phyloP scores from a whole-genome alignment of 208 protist species.

The Crithidia mellificae region DNA sequence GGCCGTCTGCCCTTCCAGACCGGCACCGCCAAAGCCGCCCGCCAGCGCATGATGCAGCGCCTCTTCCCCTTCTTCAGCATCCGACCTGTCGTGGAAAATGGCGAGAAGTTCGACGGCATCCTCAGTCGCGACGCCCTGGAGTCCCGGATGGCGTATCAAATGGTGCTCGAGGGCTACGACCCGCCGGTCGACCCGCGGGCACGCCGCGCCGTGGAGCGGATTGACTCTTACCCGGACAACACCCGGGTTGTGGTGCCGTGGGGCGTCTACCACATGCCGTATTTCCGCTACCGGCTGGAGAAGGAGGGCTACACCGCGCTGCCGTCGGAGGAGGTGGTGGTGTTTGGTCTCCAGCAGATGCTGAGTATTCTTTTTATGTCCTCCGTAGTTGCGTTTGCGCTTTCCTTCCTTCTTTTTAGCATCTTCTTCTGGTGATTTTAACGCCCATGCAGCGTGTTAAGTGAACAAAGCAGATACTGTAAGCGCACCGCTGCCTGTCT shows the following conservation, averaged over 20 bases:
- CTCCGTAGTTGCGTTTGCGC: constrained; percentile 35
- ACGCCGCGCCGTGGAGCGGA: constrained; percentile 73
- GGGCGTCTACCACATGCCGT: constrained; percentile 86
- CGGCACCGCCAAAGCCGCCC: constrained; percentile 38
- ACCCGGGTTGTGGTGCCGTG: constrained; percentile 68
- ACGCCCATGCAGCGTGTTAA: no score
- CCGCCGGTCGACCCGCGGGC: constrained; percentile 82
- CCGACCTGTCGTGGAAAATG: constrained; percentile 52
- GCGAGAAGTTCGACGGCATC: constrained; percentile 81
- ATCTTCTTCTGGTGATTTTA: constrained; percentile 34
- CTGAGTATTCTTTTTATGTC: constrained; percentile 39
- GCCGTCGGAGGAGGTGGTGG: constrained; percentile 59
- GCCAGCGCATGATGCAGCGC: constrained; percentile 46
- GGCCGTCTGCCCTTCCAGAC: constrained; percentile 72
- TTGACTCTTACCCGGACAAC: constrained; percentile 69
- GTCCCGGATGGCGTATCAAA: constrained; percentile 87
- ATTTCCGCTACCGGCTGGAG: constrained; percentile 75
- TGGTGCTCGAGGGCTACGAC: constrained; percentile 67
- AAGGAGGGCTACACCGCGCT: constrained; percentile 61
- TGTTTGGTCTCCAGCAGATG: constrained; percentile 64
- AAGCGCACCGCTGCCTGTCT: no score
- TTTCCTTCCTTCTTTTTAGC: constrained; percentile 39
- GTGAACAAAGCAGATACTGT: no score
- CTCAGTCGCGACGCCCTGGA: constrained; percentile 71
- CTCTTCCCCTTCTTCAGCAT: constrained; percentile 74